These are phyloP conservation scores for Cladosporium sp. DNA, from an alignment of 2,329 filamentous ascomycete genomes.

Conservation along the genomic window DNA sequence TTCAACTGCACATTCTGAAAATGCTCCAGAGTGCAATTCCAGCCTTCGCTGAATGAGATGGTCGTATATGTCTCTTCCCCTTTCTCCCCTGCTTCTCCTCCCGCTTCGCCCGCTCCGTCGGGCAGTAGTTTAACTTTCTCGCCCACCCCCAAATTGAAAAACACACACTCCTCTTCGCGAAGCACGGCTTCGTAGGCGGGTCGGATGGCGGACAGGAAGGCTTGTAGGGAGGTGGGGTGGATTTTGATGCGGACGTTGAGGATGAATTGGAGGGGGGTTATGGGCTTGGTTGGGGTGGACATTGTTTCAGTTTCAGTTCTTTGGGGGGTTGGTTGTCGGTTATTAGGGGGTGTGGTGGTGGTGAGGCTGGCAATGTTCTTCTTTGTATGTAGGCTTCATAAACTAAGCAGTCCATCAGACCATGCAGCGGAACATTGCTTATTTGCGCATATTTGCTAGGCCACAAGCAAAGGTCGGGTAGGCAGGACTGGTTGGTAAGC, in stretches of 20 bases:
- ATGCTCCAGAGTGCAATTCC: slow-evolving; percentile 16
- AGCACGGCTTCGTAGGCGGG: slow-evolving; percentile 16
- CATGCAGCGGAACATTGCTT: too few species aligned
- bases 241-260: slow-evolving; percentile 19
- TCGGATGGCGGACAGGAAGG: slow-evolving; percentile 17
- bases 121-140: slow-evolving; percentile 13
- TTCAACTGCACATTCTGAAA: slow-evolving; percentile 15
- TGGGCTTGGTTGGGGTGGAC: background rate
- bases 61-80: background rate
- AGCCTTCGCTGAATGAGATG: slow-evolving; percentile 21
- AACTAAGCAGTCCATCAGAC: too few species aligned
- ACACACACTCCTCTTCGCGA: slow-evolving; percentile 16
- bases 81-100: background rate
- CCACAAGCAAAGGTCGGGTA: background rate
- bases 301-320: too few species aligned
- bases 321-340: too few species aligned
- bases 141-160: slow-evolving; percentile 15
- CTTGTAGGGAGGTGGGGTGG: slow-evolving; percentile 12
- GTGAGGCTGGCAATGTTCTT: too few species aligned
- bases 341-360: too few species aligned
- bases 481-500: too few species aligned
- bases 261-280: slow-evolving; percentile 10
- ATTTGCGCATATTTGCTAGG: too few species aligned
- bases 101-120: background rate
- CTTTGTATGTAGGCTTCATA: too few species aligned